Evolutionary conservation across 305 asterid genomes (phyloP).

Genomic region (Solanum hybrid): DNA sequence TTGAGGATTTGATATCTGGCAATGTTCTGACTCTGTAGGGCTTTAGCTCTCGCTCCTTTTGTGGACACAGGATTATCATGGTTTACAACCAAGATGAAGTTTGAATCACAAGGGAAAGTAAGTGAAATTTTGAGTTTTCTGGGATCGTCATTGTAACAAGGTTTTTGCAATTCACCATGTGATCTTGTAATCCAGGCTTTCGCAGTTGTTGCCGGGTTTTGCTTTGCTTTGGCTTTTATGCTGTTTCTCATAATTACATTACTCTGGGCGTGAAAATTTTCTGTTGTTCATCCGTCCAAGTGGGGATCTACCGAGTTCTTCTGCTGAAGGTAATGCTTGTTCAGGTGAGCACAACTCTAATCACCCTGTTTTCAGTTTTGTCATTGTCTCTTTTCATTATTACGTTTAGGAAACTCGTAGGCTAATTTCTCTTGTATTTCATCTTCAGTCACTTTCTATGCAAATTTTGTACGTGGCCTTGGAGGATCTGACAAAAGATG

Average conservation of each 20-base stretch:
- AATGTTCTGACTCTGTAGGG: conserved; percentile 34
- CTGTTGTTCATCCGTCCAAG: not conserved
- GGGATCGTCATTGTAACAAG: not conserved
- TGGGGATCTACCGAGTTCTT: not conserved
- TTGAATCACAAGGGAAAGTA: conserved; percentile 73
- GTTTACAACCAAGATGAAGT: conserved; percentile 62
- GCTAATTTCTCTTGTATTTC: not conserved
- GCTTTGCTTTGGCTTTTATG: conserved; percentile 69
- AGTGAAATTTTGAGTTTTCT: conserved; percentile 5
- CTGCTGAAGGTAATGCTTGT: not conserved
- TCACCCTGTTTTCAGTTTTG: not conserved
- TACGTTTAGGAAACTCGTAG: not conserved
- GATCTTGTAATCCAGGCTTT: conserved; percentile 42
- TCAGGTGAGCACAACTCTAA: not conserved
- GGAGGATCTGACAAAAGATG: not conserved
- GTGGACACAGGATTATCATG: conserved; percentile 76
- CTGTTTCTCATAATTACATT: conserved; percentile 55
- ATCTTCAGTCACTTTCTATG: not conserved
- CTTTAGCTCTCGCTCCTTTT: conserved; percentile 84
- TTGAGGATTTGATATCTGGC: not conserved
- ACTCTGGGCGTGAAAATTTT: conserved; percentile 48
- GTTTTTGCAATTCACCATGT: not conserved
- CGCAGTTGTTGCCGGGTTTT: conserved; percentile 46
- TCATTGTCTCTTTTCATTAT: not conserved
- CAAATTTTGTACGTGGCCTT: not conserved